A percentile compares a stretch with the other conserved stretches of the same genome.
Evolutionary conservation across 2,329 filamentous ascomycete genomes (phyloP).

Genomic region (Colletotrichum brevisporum): DNA sequence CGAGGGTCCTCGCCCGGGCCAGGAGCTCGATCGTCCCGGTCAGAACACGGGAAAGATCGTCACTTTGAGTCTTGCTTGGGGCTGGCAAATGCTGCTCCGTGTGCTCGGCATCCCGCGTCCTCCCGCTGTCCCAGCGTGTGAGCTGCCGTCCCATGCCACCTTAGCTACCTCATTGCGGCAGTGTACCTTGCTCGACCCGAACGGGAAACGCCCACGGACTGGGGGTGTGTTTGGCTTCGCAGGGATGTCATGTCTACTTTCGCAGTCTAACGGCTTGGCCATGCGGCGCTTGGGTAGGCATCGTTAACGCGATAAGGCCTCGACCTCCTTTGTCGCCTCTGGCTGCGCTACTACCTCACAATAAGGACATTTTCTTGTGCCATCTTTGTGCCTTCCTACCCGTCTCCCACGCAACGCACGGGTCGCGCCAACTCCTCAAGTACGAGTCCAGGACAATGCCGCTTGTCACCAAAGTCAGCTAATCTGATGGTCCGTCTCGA

Average conservation of each 20-base stretch:
- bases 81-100: not conserved
- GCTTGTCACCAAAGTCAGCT: slow-evolving; percentile 38
- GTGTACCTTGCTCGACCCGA: not conserved
- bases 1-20: not conserved
- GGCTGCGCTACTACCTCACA: slow-evolving; percentile 32
- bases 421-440: slow-evolving; percentile 31
- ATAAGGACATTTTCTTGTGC: slow-evolving; percentile 12
- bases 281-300: slow-evolving; percentile 36
- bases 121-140: not conserved
- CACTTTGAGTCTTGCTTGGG: not conserved
- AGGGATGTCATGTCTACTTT: slow-evolving; percentile 27
- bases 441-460: slow-evolving; percentile 23
- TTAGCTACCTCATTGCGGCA: slow-evolving; percentile 12
- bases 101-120: not conserved
- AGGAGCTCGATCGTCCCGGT: not conserved
- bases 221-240: slow-evolving; percentile 12
- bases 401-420: slow-evolving; percentile 29
- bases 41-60: not conserved
- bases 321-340: slow-evolving; percentile 28
- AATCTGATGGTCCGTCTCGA: slow-evolving; percentile 28
- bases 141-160: not conserved
- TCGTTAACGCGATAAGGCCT: slow-evolving; percentile 29
- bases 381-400: slow-evolving; percentile 34
- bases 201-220: slow-evolving; percentile 12
- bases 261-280: slow-evolving; percentile 36